Evolutionary conservation across 768 basidiomycete species (phyloP).

Genomic region (Scleroderma bovista): DNA sequence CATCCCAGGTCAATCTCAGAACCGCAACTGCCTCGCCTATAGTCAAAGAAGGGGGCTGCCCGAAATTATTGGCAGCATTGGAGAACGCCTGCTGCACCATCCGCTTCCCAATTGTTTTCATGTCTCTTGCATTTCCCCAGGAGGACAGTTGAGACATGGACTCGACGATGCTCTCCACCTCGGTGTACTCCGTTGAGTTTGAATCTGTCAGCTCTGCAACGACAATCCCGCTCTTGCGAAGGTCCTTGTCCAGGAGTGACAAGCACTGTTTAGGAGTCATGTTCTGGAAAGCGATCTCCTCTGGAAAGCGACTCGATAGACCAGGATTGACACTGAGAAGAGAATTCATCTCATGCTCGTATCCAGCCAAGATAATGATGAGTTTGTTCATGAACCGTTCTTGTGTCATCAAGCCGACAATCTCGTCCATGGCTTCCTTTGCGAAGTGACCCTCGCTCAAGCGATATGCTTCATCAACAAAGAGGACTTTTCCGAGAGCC

Average conservation of each 20-base stretch:
- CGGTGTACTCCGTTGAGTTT: constrained; percentile 21
- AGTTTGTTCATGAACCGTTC: constrained; percentile 52
- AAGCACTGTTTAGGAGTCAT: constrained; percentile 47
- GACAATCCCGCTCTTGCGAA: constrained; percentile 39
- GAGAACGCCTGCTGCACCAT: constrained; percentile 40
- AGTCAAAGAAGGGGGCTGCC: constrained; percentile 18
- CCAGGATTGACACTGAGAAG: constrained; percentile 57
- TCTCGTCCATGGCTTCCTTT: constrained; percentile 67
- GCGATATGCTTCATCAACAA: constrained; percentile 70
- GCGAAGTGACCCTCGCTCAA: constrained; percentile 58
- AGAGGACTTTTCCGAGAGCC: constrained; percentile 62
- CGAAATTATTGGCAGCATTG: constrained; percentile 11
- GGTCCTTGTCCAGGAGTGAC: constrained; percentile 40
- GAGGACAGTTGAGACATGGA: constrained; percentile 41
- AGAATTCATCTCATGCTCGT: constrained; percentile 60
- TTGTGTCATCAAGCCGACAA: constrained; percentile 59
- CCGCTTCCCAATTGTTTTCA: constrained; percentile 46
- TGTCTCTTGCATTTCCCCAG: constrained; percentile 71
- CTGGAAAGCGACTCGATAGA: constrained; percentile 63
- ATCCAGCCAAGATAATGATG: constrained; percentile 65
- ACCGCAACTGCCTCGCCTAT: constrained; percentile 26
- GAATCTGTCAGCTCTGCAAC: constrained; percentile 34
- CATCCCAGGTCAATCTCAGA: constrained; percentile 17
- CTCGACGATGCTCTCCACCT: constrained; percentile 36
- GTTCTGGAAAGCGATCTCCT: constrained; percentile 50